phyloP scores from a whole-genome alignment of 176 grass and related monocot species.

The Aegilops tauschii region DNA sequence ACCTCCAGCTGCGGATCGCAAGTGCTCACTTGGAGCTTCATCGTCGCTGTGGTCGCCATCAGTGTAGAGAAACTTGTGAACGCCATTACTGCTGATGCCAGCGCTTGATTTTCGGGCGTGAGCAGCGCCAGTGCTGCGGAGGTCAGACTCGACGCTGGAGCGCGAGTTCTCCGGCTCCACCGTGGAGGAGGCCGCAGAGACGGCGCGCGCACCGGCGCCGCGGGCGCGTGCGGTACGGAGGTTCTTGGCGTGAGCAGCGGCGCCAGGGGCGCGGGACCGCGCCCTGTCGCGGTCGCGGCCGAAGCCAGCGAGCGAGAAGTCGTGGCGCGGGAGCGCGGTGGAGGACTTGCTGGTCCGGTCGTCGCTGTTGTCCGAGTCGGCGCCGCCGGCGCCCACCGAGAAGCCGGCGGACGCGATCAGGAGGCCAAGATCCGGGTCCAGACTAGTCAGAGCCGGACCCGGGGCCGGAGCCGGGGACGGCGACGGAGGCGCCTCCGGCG shows the following conservation, averaged over 20 bases:
- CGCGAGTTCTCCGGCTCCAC: constrained; percentile 71
- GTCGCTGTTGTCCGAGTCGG: constrained; percentile 90
- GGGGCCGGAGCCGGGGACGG: constrained; percentile 22
- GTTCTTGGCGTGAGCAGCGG: constrained; percentile 27
- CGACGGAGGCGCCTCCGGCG: constrained; percentile 19
- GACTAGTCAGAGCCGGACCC: constrained; percentile 22
- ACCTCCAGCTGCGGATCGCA: constrained; percentile 21
- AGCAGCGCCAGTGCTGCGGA: constrained; percentile 27
- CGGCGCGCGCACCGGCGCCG: constrained; percentile 7
- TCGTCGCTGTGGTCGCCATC: constrained; percentile 58
- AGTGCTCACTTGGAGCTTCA: constrained; percentile 40
- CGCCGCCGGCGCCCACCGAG: constrained; percentile 56
- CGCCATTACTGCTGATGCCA: constrained; percentile 45
- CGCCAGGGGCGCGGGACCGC: constrained; percentile 30
- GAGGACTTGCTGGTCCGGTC: constrained; percentile 81
- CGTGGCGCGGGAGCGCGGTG: constrained; percentile 41
- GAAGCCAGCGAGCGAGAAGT: constrained; percentile 37
- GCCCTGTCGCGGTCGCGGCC: constrained; percentile 45
- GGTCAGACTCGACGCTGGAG: constrained; percentile 58
- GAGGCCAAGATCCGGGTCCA: constrained; percentile 49
- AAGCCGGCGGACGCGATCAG: constrained; percentile 63
- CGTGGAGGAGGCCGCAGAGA: not conserved
- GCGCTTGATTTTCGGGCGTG: constrained; percentile 6
- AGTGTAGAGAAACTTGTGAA: constrained; percentile 50
- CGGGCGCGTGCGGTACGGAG: constrained; percentile 30